A percentile compares a stretch with the other conserved stretches of the same genome.
These are phyloP conservation scores for Phytomonas sp. DNA, from an alignment of 208 protist species.

Conservation along the genomic window DNA sequence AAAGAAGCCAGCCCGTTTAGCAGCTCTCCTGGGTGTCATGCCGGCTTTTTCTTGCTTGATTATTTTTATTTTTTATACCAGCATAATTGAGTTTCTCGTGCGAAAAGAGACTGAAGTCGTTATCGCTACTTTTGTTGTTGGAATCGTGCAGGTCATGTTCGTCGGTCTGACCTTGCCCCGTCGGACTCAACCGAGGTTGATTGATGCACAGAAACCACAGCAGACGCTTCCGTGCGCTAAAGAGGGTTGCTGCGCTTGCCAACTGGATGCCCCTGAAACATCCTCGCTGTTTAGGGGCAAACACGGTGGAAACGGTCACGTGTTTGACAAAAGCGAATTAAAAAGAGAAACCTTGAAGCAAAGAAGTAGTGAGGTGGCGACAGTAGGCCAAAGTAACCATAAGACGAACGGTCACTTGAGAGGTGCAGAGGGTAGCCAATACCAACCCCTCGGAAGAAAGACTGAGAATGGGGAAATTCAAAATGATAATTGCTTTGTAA, in stretches of 20 bases:
- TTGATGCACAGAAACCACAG: neutral
- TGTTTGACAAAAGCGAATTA: neutral
- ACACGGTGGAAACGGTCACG: neutral
- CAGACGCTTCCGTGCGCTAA: neutral
- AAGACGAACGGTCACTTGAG: neutral
- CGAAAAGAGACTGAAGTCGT: conserved; percentile 25
- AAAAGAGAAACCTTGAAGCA: neutral
- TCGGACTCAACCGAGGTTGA: neutral
- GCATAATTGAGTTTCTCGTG: conserved; percentile 34
- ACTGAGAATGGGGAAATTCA: neutral
- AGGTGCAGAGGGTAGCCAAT: neutral
- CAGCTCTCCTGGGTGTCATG: conserved; percentile 33
- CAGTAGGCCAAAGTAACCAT: neutral
- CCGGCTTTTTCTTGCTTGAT: conserved; percentile 17
- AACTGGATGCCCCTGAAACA: neutral
- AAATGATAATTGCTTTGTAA: neutral
- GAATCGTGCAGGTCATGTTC: conserved; percentile 18
- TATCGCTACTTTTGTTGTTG: conserved; percentile 13
- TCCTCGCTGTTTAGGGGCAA: neutral
- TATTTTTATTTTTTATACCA: conserved; percentile 36
- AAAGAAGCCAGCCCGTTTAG: conserved; percentile 30
- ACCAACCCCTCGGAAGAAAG: neutral
- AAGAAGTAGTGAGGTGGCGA: neutral
- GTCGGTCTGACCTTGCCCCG: conserved; percentile 18
- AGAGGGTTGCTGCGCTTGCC: neutral